Evolutionary conservation across 1,284 basidiomycete species (phyloP), one percentile per base, ranked within the genome.

Genomic region (Agroathelia rolfsii): DNA sequence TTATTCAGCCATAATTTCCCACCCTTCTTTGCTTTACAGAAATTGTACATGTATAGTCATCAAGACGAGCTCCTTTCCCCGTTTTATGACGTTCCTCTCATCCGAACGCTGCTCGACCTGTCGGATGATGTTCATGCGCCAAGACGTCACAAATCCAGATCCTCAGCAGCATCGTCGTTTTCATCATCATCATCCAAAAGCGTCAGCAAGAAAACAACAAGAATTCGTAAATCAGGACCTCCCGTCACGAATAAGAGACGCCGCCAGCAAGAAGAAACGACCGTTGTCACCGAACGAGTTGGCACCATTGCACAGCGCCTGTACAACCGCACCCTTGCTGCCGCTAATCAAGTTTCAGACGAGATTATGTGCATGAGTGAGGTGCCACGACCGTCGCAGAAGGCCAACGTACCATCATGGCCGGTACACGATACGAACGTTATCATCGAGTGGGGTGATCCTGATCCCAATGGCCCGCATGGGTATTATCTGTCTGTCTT

Each of bases 221-320:
- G 52, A 52, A 22, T 1, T n/a, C n/a, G n/a, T n/a, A n/a, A n/a
- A n/a, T n/a, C n/a, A n/a, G n/a, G n/a, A 14, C 28, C 40, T 6
- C 37, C 34, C 14, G 32, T n/a, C n/a, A n/a, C n/a, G n/a, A n/a
- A n/a, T n/a, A n/a, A n/a, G n/a, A n/a, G n/a, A n/a, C n/a, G n/a
- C n/a, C n/a, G n/a, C n/a, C n/a, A n/a, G n/a, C n/a, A 65, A 38
- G 48, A 52, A 16, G 61, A 55, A 37, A 41, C 45, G 19, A 65
- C 72, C 9, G 59, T 69, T 18, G 62, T 76, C 10, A 75, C 72
- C 2, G 58, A 69, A 0, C 48, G 55, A 20, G 66, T 78, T 9
- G 55, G 55, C 10, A 47, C 49, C 0, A 59, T 78, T 33, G 58
- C 68, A 2, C 46, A 62, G 18, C 42, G 58, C n/a, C 53, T 76